phyloP scores from a whole-genome alignment of 108 stramenopile genomes.

The Stephanodiscus minutulus region DNA sequence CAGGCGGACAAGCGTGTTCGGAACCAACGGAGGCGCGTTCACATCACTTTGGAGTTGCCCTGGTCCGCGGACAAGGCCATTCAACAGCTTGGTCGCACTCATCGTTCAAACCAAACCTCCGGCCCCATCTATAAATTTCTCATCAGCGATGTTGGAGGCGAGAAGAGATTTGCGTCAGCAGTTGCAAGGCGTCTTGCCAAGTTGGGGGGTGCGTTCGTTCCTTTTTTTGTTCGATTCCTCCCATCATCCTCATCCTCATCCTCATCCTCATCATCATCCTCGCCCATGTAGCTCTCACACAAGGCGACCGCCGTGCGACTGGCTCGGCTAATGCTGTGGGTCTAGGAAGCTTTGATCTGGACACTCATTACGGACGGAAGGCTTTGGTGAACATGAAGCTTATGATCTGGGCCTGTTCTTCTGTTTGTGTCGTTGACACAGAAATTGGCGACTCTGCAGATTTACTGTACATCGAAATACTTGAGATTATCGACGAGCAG shows the following conservation, averaged over 20 bases:
- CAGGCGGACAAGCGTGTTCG: slow-evolving; percentile 49
- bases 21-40: slow-evolving; percentile 56
- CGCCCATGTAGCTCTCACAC: slow-evolving; percentile 74
- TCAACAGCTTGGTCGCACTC: slow-evolving; percentile 80
- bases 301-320: slow-evolving; percentile 66
- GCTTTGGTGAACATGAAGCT: slow-evolving; percentile 10
- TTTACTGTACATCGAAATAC: background rate
- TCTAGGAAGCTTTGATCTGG: slow-evolving; percentile 47
- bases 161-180: slow-evolving; percentile 71
- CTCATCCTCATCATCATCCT: too few relatives aligned
- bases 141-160: slow-evolving; percentile 66
- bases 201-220: too few relatives aligned
- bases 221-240: too few relatives aligned
- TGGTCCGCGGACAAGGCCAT: slow-evolving; percentile 84
- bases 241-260: too few relatives aligned
- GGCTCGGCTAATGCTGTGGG: slow-evolving; percentile 39
- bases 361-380: slow-evolving; percentile 38
- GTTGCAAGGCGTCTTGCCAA: slow-evolving; percentile 69
- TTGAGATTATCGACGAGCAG: slow-evolving; percentile 6
- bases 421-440: background rate
- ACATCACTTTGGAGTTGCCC: slow-evolving; percentile 81
- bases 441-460: background rate
- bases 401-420: slow-evolving; percentile 16
- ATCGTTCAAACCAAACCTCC: slow-evolving; percentile 60
- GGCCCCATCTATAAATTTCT: slow-evolving; percentile 62